A percentile compares a stretch with the other conserved stretches of the same genome.
Conservation (phyloP, 257 asterid species). For the Fraxinus pennsylvanica region DNA sequence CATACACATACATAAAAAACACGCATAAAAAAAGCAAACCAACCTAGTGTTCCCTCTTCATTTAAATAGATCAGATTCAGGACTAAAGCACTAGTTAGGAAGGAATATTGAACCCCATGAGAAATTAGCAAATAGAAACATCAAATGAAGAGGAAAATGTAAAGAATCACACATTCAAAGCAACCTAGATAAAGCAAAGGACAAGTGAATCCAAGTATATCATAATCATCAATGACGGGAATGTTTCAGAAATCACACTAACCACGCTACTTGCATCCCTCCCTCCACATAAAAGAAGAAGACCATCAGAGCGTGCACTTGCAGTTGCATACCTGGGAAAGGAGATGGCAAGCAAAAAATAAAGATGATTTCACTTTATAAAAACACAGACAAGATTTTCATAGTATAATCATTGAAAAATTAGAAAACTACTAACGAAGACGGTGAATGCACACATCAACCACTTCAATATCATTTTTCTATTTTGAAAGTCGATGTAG, state of each 20-base stretch:
- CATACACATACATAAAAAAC: neutral
- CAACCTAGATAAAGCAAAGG: constrained; percentile 16
- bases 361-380: constrained; percentile 11
- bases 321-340: constrained; percentile 93
- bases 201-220: neutral
- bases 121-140: neutral
- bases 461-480: constrained; percentile 17
- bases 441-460: neutral
- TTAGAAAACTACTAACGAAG: neutral
- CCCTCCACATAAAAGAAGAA: constrained; percentile 97
- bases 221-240: constrained; percentile 18
- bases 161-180: constrained; percentile 3
- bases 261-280: constrained; percentile 98
- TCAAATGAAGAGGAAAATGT: neutral
- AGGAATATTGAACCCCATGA: constrained; percentile 3
- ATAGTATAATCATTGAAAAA: neutral
- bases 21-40: constrained; percentile 3
- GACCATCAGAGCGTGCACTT: constrained; percentile 99
- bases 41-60: constrained; percentile 14
- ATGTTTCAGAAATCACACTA: constrained; percentile 27
- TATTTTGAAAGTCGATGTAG: constrained; percentile 8
- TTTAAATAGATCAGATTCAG: constrained; percentile 12
- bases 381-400: neutral
- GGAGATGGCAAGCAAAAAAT: constrained; percentile 22
- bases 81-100: neutral